Percentiles rank a stretch among this genome's conserved stretches.
Conservation (phyloP, 768 basidiomycete genomes). For the Russula abietina region DNA sequence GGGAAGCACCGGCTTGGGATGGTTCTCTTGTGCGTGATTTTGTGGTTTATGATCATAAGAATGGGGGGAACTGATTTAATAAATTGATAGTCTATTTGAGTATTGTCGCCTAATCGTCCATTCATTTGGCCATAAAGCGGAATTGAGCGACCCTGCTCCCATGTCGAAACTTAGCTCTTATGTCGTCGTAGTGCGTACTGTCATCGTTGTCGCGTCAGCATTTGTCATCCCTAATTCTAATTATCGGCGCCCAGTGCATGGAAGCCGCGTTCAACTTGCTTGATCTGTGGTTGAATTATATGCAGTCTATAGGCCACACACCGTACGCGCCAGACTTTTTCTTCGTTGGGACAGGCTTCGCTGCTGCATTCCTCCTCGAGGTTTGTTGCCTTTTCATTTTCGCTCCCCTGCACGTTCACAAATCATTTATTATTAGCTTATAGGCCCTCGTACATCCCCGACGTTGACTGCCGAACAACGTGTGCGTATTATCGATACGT, state of each 20-base stretch:
- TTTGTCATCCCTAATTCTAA: not conserved
- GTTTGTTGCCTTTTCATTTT: constrained; percentile 17
- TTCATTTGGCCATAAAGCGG: constrained; percentile 22
- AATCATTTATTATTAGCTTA: constrained; percentile 9
- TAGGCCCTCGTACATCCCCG: constrained; percentile 17
- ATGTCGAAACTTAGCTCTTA: constrained; percentile 11
- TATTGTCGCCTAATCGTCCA: constrained; percentile 24
- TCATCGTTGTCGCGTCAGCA: not conserved
- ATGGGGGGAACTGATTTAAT: not conserved
- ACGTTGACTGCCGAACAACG: constrained; percentile 13
- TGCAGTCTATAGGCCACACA: constrained; percentile 16
- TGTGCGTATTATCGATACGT: not conserved
- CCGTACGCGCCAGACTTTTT: constrained; percentile 24
- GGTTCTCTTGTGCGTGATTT: constrained; percentile 20
- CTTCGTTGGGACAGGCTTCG: constrained; percentile 24
- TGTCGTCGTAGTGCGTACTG: constrained; percentile 8
- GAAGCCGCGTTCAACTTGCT: constrained; percentile 18
- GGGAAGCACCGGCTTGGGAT: constrained; percentile 17
- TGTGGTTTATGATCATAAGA: not conserved
- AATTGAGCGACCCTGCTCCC: not conserved
- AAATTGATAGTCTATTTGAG: constrained; percentile 11
- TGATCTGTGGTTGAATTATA: constrained; percentile 15
- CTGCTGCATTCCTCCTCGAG: constrained; percentile 23
- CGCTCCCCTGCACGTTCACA: not conserved
- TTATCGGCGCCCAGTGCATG: constrained; percentile 13